A percentile compares a stretch with the other conserved stretches of the same genome.
Evolutionary conservation across 2,329 filamentous ascomycete genomes (phyloP).

Genomic region (Emergomyces pasteurianus): DNA sequence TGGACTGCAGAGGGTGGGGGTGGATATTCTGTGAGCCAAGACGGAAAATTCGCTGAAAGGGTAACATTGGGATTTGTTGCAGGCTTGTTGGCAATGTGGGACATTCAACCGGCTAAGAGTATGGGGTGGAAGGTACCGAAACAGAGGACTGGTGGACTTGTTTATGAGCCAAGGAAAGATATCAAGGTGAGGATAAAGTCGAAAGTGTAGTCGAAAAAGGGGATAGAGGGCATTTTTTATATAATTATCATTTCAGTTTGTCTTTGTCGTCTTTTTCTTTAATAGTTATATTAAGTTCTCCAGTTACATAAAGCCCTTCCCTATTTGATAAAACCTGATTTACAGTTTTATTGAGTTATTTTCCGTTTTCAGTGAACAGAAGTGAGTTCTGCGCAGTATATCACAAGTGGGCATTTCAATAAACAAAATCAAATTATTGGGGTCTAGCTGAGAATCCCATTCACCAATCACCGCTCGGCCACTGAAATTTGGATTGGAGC

Average conservation of each 20-base stretch:
- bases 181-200: conserved; percentile 43
- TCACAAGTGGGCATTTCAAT: no score
- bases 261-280: not conserved
- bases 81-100: conserved; percentile 44
- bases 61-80: conserved; percentile 41
- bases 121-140: conserved; percentile 40
- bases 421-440: no score
- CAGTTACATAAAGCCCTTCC: not conserved
- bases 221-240: not conserved
- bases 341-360: not conserved
- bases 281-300: not conserved
- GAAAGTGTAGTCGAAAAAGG: conserved; percentile 17
- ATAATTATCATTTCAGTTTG: not conserved
- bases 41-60: conserved; percentile 39
- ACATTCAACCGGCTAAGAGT: conserved; percentile 38
- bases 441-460: no score
- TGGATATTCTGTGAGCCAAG: conserved; percentile 30
- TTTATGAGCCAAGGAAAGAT: conserved; percentile 41
- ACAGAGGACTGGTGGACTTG: conserved; percentile 36
- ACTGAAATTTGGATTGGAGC: no score
- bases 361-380: no score
- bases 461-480: no score
- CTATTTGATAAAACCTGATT: not conserved
- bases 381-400: no score
- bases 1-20: conserved; percentile 34